Base-by-base conservation (phyloP, 2,329 filamentous ascomycete genomes). In the Aureobasidium sp. region DNA sequence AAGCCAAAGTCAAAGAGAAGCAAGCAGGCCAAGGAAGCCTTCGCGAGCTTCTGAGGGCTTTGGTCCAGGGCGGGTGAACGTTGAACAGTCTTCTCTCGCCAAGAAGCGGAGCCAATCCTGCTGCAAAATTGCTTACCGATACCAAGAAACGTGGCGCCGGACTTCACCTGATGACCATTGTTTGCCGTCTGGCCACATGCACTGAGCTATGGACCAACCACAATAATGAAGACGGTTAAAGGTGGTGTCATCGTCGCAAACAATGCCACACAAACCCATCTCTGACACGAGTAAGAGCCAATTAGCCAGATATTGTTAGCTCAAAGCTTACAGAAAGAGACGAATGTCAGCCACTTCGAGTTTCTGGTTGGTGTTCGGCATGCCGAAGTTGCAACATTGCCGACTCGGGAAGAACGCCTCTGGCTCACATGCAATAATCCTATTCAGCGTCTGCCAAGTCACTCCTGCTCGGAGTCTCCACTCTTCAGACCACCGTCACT, bases 1-100 rank as follows among this genome's bases (percentile, higher is more conserved):
- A 51, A 60, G 57, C 44, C 25, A 60, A 60, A 60, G 45, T 31
- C 45, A 60, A 34, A 60, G n/a, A 49, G 27, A 42, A 29, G 34
- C 57, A 60, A 60, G 57, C 57, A 48, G 34, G 57, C 57, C 25
- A 60, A 60, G 57, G 34, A 58, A 49, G 34, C 44, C 57, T 60
- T 60, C 45, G 57, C 57, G 34, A 60, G 57, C 57, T 60, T 60
- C 55, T 27, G 17, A 51, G 25, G 17, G 36, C n/a, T 48, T 36
- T 47, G 12, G 27, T 4, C 27, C 42, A 47, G 15, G 14, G 55
- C 42, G 31, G 57, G 42, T 60, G 57, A 15, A 31, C 57, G 34
- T 49, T 42, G 25, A 51, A 60, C 22, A 17, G 14, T 60, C 45
- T 51, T 60, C 45, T 51, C 42, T 31, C 29, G 55, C 55, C 55